Evolutionary conservation across 371 early-diverging fungal genomes (phyloP).

Genomic region (Syncephalastrum sp.): DNA sequence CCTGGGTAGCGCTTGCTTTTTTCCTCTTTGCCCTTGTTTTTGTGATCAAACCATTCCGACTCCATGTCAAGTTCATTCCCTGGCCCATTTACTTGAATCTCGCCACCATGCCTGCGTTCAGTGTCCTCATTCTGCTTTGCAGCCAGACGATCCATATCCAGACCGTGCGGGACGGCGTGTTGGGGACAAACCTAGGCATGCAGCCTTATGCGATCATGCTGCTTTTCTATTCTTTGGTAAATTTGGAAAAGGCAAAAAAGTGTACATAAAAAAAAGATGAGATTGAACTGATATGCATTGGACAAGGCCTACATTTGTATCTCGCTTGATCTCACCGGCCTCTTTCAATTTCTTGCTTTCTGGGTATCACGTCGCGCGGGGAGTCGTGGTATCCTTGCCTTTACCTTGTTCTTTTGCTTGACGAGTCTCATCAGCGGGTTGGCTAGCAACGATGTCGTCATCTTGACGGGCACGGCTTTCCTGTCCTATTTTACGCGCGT

Average conservation of each 20-base stretch:
- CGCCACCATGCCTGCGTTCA: constrained; percentile 67
- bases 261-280: neutral
- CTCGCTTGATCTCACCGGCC: constrained; percentile 78
- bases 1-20: constrained; percentile 52
- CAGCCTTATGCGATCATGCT: constrained; percentile 77
- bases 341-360: constrained; percentile 70
- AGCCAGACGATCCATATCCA: constrained; percentile 48
- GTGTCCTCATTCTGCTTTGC: constrained; percentile 61
- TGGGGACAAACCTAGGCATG: constrained; percentile 61
- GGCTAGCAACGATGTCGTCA: constrained; percentile 81
- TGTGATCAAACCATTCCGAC: constrained; percentile 51
- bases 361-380: constrained; percentile 65
- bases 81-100: constrained; percentile 52
- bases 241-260: constrained; percentile 1
- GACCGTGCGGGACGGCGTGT: constrained; percentile 59
- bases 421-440: constrained; percentile 72
- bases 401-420: constrained; percentile 66
- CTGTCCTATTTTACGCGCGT: constrained; percentile 68
- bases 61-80: constrained; percentile 4
- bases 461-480: constrained; percentile 79
- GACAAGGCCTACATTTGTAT: constrained; percentile 76
- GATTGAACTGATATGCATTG: neutral
- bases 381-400: constrained; percentile 55
- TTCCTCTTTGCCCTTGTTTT: constrained; percentile 49
- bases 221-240: constrained; percentile 72